Conservation (phyloP, 2,329 filamentous ascomycete species). For the Fusarium sp. region DNA sequence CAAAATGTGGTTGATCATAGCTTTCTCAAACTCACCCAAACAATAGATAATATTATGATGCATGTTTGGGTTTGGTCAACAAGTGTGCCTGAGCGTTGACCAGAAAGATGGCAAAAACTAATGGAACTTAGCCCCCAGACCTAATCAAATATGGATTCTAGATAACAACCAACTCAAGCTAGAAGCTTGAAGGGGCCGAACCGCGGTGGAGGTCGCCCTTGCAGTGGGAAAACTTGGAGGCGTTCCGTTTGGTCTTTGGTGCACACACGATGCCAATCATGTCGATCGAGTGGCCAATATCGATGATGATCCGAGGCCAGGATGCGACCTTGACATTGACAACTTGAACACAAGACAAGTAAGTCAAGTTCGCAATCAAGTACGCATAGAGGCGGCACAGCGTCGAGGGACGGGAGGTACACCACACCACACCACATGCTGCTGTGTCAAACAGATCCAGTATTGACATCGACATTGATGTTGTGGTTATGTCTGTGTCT, state of each 20-base stretch:
- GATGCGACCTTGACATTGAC: slow-evolving; percentile 32
- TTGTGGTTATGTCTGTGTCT: background rate
- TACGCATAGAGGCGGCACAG: slow-evolving; percentile 10
- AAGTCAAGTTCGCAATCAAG: slow-evolving; percentile 4
- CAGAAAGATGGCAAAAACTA: slow-evolving; percentile 9
- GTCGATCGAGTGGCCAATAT: slow-evolving; percentile 31
- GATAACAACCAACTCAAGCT: slow-evolving; percentile 17
- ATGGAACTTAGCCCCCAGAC: background rate
- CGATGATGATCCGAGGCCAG: slow-evolving; percentile 36
- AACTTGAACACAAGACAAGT: background rate
- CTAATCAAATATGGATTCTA: slow-evolving; percentile 24
- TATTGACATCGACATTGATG: background rate
- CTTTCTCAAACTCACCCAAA: background rate
- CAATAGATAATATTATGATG: background rate
- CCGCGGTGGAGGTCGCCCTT: slow-evolving; percentile 40
- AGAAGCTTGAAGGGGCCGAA: slow-evolving; percentile 36
- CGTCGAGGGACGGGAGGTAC: slow-evolving; percentile 3
- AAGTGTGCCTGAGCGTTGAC: slow-evolving; percentile 28
- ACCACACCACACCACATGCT: background rate
- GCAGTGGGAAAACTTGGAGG: slow-evolving; percentile 30
- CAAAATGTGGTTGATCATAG: background rate
- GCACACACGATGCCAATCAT: background rate
- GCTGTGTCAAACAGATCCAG: background rate
- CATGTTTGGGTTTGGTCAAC: background rate
- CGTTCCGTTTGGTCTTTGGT: slow-evolving; percentile 30